Percentiles rank a stretch among this genome's conserved stretches.
Conservation (phyloP, 1,284 basidiomycete species). For the Violaceomyces palustris region DNA sequence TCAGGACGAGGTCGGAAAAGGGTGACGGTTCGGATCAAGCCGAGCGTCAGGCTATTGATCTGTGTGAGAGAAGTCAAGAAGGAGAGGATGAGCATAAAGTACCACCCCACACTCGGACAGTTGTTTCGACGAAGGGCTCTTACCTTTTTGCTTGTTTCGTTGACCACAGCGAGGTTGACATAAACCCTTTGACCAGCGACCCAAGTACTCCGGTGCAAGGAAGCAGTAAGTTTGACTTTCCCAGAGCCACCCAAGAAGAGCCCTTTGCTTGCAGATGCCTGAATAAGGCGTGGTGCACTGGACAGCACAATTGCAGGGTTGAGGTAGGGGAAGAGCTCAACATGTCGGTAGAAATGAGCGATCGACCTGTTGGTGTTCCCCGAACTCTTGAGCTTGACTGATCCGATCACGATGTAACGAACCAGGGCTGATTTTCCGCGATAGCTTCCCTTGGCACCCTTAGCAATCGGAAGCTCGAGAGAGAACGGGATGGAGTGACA, state of each 20-base stretch:
- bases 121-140: no score
- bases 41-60: slow-evolving; percentile 63
- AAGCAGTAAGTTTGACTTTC: slow-evolving; percentile 68
- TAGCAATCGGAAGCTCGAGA: slow-evolving; percentile 67
- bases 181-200: slow-evolving; percentile 78
- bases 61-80: slow-evolving; percentile 4
- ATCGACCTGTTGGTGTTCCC: slow-evolving; percentile 61
- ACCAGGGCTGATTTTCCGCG: slow-evolving; percentile 64
- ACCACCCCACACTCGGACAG: no score
- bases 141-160: slow-evolving; percentile 60
- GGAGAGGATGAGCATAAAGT: no score
- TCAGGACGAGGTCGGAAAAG: slow-evolving; percentile 63
- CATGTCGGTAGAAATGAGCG: slow-evolving; percentile 84
- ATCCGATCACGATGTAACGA: slow-evolving; percentile 77
- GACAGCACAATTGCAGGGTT: slow-evolving; percentile 65
- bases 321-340: slow-evolving; percentile 75
- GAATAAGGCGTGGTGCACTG: slow-evolving; percentile 63
- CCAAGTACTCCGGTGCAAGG: slow-evolving; percentile 72
- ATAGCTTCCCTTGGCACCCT: slow-evolving; percentile 69
- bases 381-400: slow-evolving; percentile 73
- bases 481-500: slow-evolving; percentile 70
- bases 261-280: slow-evolving; percentile 61
- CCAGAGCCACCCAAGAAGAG: slow-evolving; percentile 63
- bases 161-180: slow-evolving; percentile 67
- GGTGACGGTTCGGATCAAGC: slow-evolving; percentile 68